Evolutionary conservation across 75 land plant genomes (phyloP), one percentile per base, ranked within the genome.

Genomic region (Pinus albicaulis): DNA sequence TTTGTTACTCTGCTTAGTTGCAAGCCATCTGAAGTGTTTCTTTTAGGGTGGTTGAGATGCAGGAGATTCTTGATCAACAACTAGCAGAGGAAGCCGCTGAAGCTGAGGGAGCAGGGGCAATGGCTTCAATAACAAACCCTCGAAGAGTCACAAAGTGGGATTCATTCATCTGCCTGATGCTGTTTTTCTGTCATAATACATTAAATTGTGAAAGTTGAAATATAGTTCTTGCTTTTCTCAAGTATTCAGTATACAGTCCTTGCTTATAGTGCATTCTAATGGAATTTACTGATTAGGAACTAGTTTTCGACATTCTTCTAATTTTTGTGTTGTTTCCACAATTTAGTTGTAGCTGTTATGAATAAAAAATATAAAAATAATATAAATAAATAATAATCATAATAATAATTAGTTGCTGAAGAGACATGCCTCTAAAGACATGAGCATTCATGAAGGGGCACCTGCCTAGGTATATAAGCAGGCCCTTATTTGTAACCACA

Each of bases 81-180:
- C 87, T 92, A 66, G 95, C 95, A 75, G 99, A 98, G 70, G 98
- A 98, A 90, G 99, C 95, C 65, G 99, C 99, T 85, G 99, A 95
- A 84, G 92, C 98, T 52, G 95, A 95, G 77, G 98, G 99, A 74
- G 95, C 72, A 36, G 98, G 92, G 36, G 87, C 90, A 10, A 91
- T 95, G 91, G 90, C 89, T 71, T 57, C 84, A 64, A 81, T 95
- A 69, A 78, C 86, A 70, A 92, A 90, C 74, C 82, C 91, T 48
- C 86, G 85, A 34, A 68, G 88, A 88, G 73, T 78, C 82, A 82
- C 84, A 38, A 88, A 90, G 92, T 90, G 80, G 58, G n/a, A 58
- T 55, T 53, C 14, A 19, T 22, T 17, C 0, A 28, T 10, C n/a
- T 20, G 19, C 16, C 34, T 56, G 20, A 23, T 25, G 34, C 22